Conservation (phyloP, 352 stramenopile genomes). For the Pythium guiyangense region DNA sequence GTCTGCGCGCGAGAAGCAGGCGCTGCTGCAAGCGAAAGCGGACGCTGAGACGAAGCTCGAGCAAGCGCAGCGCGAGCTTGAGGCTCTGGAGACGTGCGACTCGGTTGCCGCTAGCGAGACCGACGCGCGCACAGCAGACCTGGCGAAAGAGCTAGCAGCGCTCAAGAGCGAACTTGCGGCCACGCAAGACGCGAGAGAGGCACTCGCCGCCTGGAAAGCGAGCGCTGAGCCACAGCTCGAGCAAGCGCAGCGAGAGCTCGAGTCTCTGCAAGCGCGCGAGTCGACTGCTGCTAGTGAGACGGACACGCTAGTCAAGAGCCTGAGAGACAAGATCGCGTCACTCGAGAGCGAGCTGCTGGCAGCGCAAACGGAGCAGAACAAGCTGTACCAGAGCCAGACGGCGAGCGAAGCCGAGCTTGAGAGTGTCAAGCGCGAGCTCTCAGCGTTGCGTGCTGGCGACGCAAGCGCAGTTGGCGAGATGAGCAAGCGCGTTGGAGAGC, state of each 20-base stretch:
- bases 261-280: background rate
- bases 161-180: conserved; percentile 3
- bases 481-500: background rate
- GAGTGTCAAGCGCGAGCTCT: background rate
- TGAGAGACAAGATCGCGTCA: background rate
- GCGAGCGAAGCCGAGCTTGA: background rate
- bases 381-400: background rate
- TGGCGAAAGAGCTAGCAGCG: background rate
- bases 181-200: background rate
- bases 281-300: background rate
- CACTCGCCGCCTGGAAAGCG: background rate
- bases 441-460: background rate
- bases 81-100: background rate
- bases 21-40: background rate
- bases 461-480: conserved; percentile 6
- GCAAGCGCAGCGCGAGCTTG: background rate
- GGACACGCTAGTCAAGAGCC: background rate
- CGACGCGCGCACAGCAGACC: background rate
- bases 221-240: background rate
- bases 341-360: background rate
- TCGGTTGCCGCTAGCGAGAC: background rate
- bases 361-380: background rate
- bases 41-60: background rate
- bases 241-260: background rate
- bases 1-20: background rate